Conservation (phyloP, 768 basidiomycete species). For the Boletus reticulatus region DNA sequence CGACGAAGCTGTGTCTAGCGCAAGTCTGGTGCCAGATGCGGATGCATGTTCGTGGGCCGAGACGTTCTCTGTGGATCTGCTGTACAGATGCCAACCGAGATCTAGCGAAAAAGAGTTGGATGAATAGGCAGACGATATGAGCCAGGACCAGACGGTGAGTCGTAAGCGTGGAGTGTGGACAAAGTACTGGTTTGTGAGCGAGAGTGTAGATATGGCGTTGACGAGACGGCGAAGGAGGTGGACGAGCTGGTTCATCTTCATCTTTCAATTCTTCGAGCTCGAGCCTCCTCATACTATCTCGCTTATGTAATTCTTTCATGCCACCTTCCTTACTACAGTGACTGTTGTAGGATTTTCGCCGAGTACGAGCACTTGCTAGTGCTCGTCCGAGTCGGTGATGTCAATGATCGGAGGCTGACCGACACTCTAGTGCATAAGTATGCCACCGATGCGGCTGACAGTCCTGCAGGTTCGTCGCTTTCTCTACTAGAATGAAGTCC, state of each 20-base stretch:
- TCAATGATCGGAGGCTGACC: constrained; percentile 4
- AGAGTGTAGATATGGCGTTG: constrained; percentile 67
- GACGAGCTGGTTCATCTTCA: constrained; percentile 45
- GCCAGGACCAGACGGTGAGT: constrained; percentile 12
- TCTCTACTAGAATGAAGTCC: constrained; percentile 4
- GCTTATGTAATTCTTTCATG: constrained; percentile 9
- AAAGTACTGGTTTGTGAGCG: constrained; percentile 55
- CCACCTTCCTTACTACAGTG: no score
- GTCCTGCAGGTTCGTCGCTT: constrained; percentile 4
- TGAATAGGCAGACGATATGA: constrained; percentile 12
- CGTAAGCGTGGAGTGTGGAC: not conserved
- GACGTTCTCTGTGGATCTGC: not conserved
- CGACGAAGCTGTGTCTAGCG: not conserved
- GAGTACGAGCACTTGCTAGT: no score
- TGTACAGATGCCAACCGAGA: not conserved
- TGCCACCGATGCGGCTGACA: not conserved
- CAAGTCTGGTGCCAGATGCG: not conserved
- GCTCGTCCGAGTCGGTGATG: no score
- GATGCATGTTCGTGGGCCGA: not conserved
- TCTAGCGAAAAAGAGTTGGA: not conserved
- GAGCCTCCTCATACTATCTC: not conserved
- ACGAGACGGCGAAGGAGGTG: constrained; percentile 62
- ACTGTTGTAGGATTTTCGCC: no score
- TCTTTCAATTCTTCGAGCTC: not conserved
- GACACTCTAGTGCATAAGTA: not conserved